Evolutionary conservation across 1,139 yeast genomes (phyloP).

Genomic region (Blastobotrys persicus): DNA sequence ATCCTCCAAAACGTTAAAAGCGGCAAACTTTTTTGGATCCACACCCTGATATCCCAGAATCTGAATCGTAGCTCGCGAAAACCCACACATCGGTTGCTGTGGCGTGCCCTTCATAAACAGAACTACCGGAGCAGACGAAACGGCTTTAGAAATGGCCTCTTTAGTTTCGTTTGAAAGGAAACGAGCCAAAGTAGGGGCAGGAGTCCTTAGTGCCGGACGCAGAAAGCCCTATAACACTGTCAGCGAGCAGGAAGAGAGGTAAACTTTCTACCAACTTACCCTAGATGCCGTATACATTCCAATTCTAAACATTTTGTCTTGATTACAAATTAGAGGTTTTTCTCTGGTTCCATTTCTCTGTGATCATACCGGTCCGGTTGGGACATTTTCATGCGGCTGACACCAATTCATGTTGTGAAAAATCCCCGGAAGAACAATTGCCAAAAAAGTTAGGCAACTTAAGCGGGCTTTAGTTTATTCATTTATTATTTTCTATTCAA

Average conservation of each 20-base stretch:
- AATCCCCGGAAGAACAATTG: no score
- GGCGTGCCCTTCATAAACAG: constrained; percentile 77
- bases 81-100: constrained; percentile 97
- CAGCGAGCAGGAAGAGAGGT: not conserved
- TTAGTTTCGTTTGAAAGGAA: constrained; percentile 74
- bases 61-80: constrained; percentile 91
- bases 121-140: constrained; percentile 87
- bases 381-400: not conserved
- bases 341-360: constrained; percentile 1
- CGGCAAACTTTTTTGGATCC: constrained; percentile 93
- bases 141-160: constrained; percentile 81
- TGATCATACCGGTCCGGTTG: constrained; percentile 4
- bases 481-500: no score
- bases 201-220: constrained; percentile 1
- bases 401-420: no score
- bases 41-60: constrained; percentile 95
- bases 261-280: constrained; percentile 9
- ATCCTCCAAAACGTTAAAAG: constrained; percentile 94
- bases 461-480: no score
- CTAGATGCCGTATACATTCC: constrained; percentile 11
- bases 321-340: not conserved
- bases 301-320: constrained; percentile 10
- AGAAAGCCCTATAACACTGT: not conserved
- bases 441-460: no score
- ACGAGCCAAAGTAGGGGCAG: constrained; percentile 38